Evolutionary conservation across 352 stramenopile species (phyloP).

Genomic region (Phytopythium montanum): DNA sequence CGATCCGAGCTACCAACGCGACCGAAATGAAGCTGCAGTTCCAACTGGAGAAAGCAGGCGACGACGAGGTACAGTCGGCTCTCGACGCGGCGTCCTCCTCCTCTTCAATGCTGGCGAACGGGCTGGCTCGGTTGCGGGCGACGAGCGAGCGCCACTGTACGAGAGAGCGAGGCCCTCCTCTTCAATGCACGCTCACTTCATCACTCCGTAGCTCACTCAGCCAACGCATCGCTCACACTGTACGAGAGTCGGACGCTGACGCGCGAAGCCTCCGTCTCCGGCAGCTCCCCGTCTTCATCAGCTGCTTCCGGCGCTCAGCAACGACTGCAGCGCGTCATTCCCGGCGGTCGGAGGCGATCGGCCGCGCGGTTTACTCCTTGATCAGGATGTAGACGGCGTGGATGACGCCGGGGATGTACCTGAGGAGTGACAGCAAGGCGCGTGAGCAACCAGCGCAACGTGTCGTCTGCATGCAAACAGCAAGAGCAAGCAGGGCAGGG

Average conservation of each 20-base stretch:
- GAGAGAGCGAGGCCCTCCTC: slow-evolving; percentile 25
- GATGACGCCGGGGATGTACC: slow-evolving; percentile 65
- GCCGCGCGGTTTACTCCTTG: slow-evolving; percentile 26
- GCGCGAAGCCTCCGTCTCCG: neutral
- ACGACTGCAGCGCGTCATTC: neutral
- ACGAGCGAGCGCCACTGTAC: slow-evolving; percentile 16
- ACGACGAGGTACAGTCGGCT: neutral
- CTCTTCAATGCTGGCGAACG: slow-evolving; percentile 22
- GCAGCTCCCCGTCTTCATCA: neutral
- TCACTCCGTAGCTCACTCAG: neutral
- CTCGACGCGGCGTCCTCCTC: slow-evolving; percentile 7
- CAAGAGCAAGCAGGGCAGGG: too few relatives aligned
- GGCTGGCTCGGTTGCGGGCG: neutral
- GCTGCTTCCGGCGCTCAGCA: neutral
- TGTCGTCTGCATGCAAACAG: too few relatives aligned
- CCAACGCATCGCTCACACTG: slow-evolving; percentile 1
- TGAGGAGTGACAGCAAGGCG: slow-evolving; percentile 8
- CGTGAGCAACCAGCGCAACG: too few relatives aligned
- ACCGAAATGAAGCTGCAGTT: neutral
- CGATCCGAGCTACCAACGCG: neutral
- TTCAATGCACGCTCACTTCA: slow-evolving; percentile 17
- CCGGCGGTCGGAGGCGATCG: neutral
- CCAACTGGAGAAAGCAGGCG: neutral
- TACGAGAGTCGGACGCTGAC: slow-evolving; percentile 8
- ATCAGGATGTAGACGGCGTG: slow-evolving; percentile 74